These are phyloP conservation scores for Lodderomyces beijingensis DNA, from an alignment of 1,139 yeast species.

Conservation along the genomic window DNA sequence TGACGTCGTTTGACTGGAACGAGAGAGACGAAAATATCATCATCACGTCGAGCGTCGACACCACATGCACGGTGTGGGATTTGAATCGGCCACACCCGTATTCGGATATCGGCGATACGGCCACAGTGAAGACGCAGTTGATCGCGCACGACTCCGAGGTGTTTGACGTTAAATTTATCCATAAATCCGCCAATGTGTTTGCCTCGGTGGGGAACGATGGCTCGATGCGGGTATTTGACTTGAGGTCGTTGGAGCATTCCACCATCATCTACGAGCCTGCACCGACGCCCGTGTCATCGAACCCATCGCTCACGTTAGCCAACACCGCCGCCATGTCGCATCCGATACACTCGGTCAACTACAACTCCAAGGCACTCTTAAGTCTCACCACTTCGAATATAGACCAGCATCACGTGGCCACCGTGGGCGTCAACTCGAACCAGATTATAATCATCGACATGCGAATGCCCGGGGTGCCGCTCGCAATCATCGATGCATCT, in stretches of 20 bases:
- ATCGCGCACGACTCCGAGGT: slow-evolving; percentile 97
- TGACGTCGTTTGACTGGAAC: slow-evolving; percentile 95
- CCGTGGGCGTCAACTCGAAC: slow-evolving; percentile 69
- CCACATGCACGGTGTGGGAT: slow-evolving; percentile 98
- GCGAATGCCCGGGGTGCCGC: slow-evolving; percentile 84
- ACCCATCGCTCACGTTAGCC: not conserved
- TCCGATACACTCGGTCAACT: slow-evolving; percentile 28
- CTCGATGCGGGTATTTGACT: slow-evolving; percentile 85
- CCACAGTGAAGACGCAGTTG: slow-evolving; percentile 84
- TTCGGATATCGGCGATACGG: slow-evolving; percentile 35
- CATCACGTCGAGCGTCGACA: slow-evolving; percentile 86
- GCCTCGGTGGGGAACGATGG: slow-evolving; percentile 97
- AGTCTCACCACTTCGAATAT: slow-evolving; percentile 74
- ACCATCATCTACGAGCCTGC: slow-evolving; percentile 82
- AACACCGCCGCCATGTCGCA: slow-evolving; percentile 7
- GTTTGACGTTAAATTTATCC: slow-evolving; percentile 82
- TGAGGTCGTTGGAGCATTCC: slow-evolving; percentile 85
- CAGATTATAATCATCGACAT: slow-evolving; percentile 72
- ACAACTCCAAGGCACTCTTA: slow-evolving; percentile 58
- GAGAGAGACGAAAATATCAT: slow-evolving; percentile 61
- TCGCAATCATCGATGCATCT: slow-evolving; percentile 66
- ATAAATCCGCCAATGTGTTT: slow-evolving; percentile 72
- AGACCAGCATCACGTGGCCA: slow-evolving; percentile 76
- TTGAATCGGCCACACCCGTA: slow-evolving; percentile 35
- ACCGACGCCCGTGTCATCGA: slow-evolving; percentile 25